A percentile compares a stretch with the other conserved stretches of the same genome.
phyloP scores from a whole-genome alignment of 441 rosid genomes.

The Gossypium laxum region DNA sequence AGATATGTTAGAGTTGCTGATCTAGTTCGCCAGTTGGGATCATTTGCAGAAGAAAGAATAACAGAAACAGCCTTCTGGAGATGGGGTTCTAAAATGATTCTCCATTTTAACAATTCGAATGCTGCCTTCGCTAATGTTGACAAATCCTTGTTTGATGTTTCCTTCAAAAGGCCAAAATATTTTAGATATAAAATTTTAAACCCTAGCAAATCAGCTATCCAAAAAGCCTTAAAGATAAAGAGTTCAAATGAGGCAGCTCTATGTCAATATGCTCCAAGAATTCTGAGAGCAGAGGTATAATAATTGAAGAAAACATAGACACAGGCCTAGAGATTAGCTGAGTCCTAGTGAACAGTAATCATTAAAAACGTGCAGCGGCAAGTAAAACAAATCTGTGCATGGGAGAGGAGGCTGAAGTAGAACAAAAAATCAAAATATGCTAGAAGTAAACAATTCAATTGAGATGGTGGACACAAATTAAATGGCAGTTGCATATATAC shows the following conservation, averaged over 20 bases:
- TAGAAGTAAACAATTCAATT: background rate
- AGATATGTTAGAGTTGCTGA: slow-evolving; percentile 87
- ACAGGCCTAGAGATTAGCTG: background rate
- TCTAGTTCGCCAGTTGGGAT: slow-evolving; percentile 93
- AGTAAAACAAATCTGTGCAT: background rate
- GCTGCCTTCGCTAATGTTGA: slow-evolving; percentile 91
- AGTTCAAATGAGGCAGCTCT: background rate
- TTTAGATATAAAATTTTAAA: slow-evolving; percentile 14
- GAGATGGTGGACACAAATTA: background rate
- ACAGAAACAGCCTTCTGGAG: slow-evolving; percentile 62
- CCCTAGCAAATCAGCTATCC: background rate
- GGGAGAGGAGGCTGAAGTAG: slow-evolving; percentile 4
- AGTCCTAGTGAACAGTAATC: background rate
- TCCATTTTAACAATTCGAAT: slow-evolving; percentile 91
- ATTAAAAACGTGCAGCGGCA: background rate
- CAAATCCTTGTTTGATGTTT: slow-evolving; percentile 90
- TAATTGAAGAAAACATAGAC: background rate
- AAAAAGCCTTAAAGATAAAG: background rate
- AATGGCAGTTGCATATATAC: background rate
- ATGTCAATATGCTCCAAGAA: slow-evolving; percentile 17
- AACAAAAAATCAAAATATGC: background rate
- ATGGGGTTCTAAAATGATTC: slow-evolving; percentile 68
- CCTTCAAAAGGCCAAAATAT: slow-evolving; percentile 39
- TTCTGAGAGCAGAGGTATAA: background rate
- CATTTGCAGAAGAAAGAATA: slow-evolving; percentile 63